A percentile compares a stretch with the other conserved stretches of the same genome.
These are phyloP conservation scores for Lipomyces spencermartinsiae DNA, from an alignment of 805 yeast species.

Conservation along the genomic window DNA sequence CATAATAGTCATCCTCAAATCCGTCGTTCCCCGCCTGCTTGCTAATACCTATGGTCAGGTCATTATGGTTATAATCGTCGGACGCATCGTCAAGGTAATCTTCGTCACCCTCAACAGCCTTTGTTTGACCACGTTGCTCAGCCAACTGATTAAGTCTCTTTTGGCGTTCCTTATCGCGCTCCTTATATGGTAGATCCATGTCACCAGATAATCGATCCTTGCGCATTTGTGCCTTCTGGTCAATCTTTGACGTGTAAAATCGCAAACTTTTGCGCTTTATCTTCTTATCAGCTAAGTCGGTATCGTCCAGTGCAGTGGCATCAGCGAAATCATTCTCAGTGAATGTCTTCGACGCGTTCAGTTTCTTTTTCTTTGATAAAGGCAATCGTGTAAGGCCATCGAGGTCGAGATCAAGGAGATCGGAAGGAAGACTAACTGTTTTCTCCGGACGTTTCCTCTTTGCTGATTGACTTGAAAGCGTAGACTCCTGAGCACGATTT, in stretches of 20 bases:
- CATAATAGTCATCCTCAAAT: conserved; percentile 66
- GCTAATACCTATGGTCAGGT: conserved; percentile 3
- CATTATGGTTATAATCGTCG: conserved; percentile 46
- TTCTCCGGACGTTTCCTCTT: conserved; percentile 36
- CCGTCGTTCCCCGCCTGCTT: conserved; percentile 37
- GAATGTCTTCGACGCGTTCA: conserved; percentile 41
- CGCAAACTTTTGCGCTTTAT: conserved; percentile 81
- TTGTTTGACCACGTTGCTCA: conserved; percentile 71
- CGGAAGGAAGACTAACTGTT: conserved; percentile 33
- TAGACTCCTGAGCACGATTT: neutral
- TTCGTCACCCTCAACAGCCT: conserved; percentile 51
- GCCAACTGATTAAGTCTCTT: conserved; percentile 89
- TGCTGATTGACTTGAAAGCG: conserved; percentile 8
- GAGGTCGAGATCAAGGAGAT: conserved; percentile 53
- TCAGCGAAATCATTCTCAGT: conserved; percentile 67
- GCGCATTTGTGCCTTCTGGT: conserved; percentile 70
- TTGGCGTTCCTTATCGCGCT: conserved; percentile 87
- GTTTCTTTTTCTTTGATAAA: conserved; percentile 50
- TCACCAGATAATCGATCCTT: conserved; percentile 76
- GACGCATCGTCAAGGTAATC: conserved; percentile 44
- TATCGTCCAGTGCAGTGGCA: conserved; percentile 68
- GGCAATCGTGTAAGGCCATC: conserved; percentile 60
- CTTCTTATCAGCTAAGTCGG: conserved; percentile 85
- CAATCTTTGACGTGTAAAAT: conserved; percentile 96
- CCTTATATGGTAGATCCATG: conserved; percentile 87